Evolutionary conservation across 2,329 filamentous ascomycete genomes (phyloP).

Genomic region (Ilyonectria sp.): DNA sequence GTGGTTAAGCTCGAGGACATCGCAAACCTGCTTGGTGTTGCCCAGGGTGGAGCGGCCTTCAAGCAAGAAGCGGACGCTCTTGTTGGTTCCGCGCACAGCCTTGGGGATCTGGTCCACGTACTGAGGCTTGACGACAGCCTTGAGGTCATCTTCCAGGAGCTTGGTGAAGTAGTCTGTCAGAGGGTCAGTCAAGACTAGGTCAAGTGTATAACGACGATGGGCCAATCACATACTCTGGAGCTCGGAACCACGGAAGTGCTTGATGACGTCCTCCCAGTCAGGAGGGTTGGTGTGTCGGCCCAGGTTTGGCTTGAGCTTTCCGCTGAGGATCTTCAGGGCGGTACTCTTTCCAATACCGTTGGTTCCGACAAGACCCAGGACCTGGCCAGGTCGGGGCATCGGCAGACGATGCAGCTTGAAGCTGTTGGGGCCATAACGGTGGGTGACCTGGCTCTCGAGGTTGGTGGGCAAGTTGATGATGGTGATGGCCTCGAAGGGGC

Average conservation of each 20-base stretch:
- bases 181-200: neutral
- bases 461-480: slow-evolving; percentile 99
- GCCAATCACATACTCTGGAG: slow-evolving; percentile 82
- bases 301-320: slow-evolving; percentile 98
- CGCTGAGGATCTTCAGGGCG: slow-evolving; percentile 98
- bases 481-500: slow-evolving; percentile 97
- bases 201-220: neutral
- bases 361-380: slow-evolving; percentile 95
- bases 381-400: slow-evolving; percentile 95
- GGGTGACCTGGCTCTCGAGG: slow-evolving; percentile 97
- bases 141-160: slow-evolving; percentile 95
- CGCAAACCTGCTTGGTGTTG: slow-evolving; percentile 86
- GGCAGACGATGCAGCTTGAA: slow-evolving; percentile 99
- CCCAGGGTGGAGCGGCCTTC: slow-evolving; percentile 82
- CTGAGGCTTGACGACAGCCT: slow-evolving; percentile 98
- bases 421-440: slow-evolving; percentile 99
- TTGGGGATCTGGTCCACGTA: slow-evolving; percentile 99
- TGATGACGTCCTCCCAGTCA: slow-evolving; percentile 99
- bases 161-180: slow-evolving; percentile 93
- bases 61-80: slow-evolving; percentile 85
- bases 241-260: slow-evolving; percentile 97
- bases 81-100: slow-evolving; percentile 86
- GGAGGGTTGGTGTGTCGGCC: slow-evolving; percentile 96
- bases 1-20: slow-evolving; percentile 88
- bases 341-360: slow-evolving; percentile 99